Base-by-base conservation (phyloP, 1,284 basidiomycete species). In the Marasmius sp. region DNA sequence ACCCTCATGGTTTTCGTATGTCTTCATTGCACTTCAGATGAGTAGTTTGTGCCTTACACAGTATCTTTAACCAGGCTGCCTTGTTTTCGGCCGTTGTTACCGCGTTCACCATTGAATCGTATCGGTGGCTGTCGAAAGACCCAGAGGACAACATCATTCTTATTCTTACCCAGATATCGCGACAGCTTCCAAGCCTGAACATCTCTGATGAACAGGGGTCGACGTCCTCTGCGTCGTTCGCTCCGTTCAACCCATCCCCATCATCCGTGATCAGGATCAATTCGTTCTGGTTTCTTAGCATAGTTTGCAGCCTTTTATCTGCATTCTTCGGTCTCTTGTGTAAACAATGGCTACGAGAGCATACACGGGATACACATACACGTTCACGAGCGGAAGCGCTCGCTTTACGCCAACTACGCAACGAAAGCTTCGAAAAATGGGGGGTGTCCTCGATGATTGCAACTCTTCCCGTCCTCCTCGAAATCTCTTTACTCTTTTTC, bases 401-500 rank as follows among this genome's bases (percentile, higher is more conserved):
- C 36, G 59, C 60, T 36, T 56, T 65, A 20, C 69, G 71, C n/a
- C 69, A 71, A 43, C 58, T 67, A 39, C 70, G 73, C 33, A 64
- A 62, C 16, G 68, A 72, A 43, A 70, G 69, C 18, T 63, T 73
- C 8, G 56, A 65, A 5, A 62, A 61, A 37, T 76, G 74, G 74
- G 64, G 64, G 14, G 70, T 75, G 1, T 61, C 66, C 11, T 64
- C 62, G 10, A 69, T 73, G 12, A 66, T 75, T 12, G 62, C 69
- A 1, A 55, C 67, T 12, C 66, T 76, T 3, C 72, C 73, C 0
- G 50, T 72, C 3, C 63, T 75, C 10, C 65, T 75, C 14, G 70
- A 75, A 53, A 49, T 68, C 14, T 66, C 74, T 0, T 61, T 74
- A 2, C 57, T 68, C 7, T 65, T 75, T 6, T 76, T 75, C 65